Percentiles rank a stretch among this genome's conserved stretches.
Evolutionary conservation across 78 protist species (phyloP).

Genomic region (Dictyostelium capitatum): DNA sequence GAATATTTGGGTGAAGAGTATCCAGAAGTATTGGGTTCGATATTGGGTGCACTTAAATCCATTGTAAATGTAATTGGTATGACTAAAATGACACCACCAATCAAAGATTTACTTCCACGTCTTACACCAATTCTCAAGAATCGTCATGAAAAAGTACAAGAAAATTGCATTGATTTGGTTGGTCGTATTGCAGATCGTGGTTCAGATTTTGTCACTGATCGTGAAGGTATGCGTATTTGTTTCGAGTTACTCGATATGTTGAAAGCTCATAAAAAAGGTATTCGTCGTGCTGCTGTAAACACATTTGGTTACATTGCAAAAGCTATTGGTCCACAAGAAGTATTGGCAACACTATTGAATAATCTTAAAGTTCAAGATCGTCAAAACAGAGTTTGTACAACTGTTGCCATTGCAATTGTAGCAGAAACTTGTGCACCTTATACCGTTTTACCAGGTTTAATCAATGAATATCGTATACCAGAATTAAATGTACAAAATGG

Average conservation of each 20-base stretch:
- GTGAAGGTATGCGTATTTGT: conserved; percentile 99
- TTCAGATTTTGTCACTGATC: conserved; percentile 92
- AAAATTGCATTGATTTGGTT: conserved; percentile 96
- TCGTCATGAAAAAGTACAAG: conserved; percentile 98
- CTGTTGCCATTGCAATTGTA: conserved; percentile 99
- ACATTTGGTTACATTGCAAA: conserved; percentile 99
- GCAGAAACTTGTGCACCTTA: conserved; percentile 99
- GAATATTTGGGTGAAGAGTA: conserved; percentile 99
- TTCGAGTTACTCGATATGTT: conserved; percentile 98
- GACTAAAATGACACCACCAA: conserved; percentile 97
- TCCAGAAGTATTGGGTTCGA: conserved; percentile 98
- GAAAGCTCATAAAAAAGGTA: conserved; percentile 96
- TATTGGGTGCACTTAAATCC: conserved; percentile 95
- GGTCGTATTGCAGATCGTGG: conserved; percentile 98
- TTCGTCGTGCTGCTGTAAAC: conserved; percentile 97
- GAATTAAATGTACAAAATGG: conserved; percentile 99
- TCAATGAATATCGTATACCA: conserved; percentile 99
- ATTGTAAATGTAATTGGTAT: conserved; percentile 97
- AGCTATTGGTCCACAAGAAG: conserved; percentile 99
- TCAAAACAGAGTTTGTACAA: conserved; percentile 98
- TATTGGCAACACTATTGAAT: conserved; percentile 97
- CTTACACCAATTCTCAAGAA: conserved; percentile 97
- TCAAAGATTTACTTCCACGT: conserved; percentile 97
- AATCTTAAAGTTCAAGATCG: conserved; percentile 99
- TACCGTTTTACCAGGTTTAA: conserved; percentile 98